Conservation (phyloP, 768 basidiomycete genomes). For the Amanita pallidorosea region DNA sequence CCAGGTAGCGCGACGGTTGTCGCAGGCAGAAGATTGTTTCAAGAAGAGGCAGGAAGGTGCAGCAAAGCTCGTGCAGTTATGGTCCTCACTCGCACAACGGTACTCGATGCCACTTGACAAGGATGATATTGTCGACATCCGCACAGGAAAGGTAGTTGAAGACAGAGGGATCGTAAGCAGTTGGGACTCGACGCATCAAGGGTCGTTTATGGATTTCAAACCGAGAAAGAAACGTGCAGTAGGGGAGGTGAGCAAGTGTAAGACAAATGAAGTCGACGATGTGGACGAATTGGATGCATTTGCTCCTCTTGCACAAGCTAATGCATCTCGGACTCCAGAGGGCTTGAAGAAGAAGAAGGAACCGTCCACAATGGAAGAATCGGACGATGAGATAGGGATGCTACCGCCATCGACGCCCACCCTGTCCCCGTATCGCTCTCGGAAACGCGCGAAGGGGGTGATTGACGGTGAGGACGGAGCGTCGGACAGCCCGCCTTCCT, state of each 20-base stretch:
- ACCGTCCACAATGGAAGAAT: background rate
- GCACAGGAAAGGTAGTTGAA: conserved; percentile 47
- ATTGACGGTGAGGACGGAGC: background rate
- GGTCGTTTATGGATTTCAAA: conserved; percentile 30
- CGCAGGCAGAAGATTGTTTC: conserved; percentile 29
- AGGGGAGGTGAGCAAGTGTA: conserved; percentile 34
- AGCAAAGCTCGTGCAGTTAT: conserved; percentile 45
- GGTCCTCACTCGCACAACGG: conserved; percentile 59
- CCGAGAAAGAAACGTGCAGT: conserved; percentile 23
- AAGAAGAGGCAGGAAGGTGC: conserved; percentile 47
- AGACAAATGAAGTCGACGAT: conserved; percentile 42
- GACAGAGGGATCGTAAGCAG: conserved; percentile 55
- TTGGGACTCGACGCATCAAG: conserved; percentile 33
- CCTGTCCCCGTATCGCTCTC: too few relatives aligned
- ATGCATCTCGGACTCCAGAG: too few relatives aligned
- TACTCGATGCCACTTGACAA: conserved; percentile 60
- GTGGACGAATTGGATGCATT: conserved; percentile 52
- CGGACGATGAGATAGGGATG: conserved; percentile 37
- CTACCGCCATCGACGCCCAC: too few relatives aligned
- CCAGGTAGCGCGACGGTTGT: conserved; percentile 10
- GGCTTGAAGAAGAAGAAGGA: too few relatives aligned
- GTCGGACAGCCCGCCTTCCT: background rate
- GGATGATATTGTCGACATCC: conserved; percentile 70
- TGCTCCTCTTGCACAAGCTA: background rate
- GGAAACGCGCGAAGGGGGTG: too few relatives aligned